phyloP scores from a whole-genome alignment of 371 early-diverging fungal genomes.

The Mortierella polycephala region DNA sequence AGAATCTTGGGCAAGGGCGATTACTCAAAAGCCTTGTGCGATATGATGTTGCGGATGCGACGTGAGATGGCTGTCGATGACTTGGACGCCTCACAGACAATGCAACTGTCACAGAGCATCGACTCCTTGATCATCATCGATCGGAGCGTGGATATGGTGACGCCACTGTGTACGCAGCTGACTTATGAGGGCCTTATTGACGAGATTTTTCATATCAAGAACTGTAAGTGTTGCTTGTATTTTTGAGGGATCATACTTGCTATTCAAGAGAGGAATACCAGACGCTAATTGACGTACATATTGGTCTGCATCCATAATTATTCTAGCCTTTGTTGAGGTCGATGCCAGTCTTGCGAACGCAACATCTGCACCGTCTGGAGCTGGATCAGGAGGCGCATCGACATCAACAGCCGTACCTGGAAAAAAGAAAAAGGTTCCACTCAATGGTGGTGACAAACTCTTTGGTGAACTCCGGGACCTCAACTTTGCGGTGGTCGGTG shows the following conservation, averaged over 20 bases:
- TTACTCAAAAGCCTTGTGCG: slow-evolving; percentile 80
- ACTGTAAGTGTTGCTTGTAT: slow-evolving; percentile 56
- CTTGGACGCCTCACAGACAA: slow-evolving; percentile 57
- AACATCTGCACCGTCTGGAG: slow-evolving; percentile 33
- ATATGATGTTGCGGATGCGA: slow-evolving; percentile 86
- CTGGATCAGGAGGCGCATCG: slow-evolving; percentile 26
- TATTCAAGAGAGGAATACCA: not conserved
- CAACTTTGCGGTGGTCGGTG: slow-evolving; percentile 91
- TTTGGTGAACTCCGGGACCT: slow-evolving; percentile 86
- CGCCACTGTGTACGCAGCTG: slow-evolving; percentile 91
- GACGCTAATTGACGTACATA: too few species aligned
- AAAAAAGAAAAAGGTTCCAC: slow-evolving; percentile 81
- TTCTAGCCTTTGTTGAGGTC: slow-evolving; percentile 69
- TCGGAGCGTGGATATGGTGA: slow-evolving; percentile 87
- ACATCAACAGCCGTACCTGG: slow-evolving; percentile 25
- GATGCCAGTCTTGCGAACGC: slow-evolving; percentile 59
- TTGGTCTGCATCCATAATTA: too few species aligned
- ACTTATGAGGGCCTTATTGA: slow-evolving; percentile 96
- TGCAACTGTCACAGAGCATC: slow-evolving; percentile 75
- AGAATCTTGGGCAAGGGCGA: slow-evolving; percentile 92
- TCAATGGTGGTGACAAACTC: slow-evolving; percentile 83
- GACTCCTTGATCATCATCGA: slow-evolving; percentile 94
- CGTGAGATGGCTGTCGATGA: slow-evolving; percentile 77
- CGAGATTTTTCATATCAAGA: slow-evolving; percentile 76
- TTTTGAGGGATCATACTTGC: not conserved